phyloP scores from a whole-genome alignment of 2,329 filamentous ascomycete species.

The Fusarium sp. region DNA sequence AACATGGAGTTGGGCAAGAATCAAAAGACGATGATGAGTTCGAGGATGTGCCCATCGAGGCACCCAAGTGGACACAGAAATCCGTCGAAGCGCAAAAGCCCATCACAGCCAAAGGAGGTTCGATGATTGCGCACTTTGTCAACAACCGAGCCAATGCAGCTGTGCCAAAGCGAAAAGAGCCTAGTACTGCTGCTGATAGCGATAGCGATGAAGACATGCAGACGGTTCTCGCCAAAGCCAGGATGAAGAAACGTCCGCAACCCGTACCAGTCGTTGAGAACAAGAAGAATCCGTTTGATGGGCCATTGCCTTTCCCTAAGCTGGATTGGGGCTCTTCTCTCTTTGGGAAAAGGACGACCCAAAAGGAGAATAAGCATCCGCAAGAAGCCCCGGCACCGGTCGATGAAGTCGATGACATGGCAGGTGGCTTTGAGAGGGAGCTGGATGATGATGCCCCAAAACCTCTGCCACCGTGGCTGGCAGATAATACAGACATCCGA shows the following conservation, averaged over 20 bases:
- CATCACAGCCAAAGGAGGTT: conserved; percentile 63
- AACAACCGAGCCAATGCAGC: conserved; percentile 78
- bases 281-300: conserved; percentile 75
- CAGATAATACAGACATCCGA: conserved; percentile 73
- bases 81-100: conserved; percentile 64
- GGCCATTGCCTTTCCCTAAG: conserved; percentile 91
- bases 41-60: conserved; percentile 60
- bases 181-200: conserved; percentile 57
- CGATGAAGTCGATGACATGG: conserved; percentile 57
- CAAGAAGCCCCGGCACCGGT: conserved; percentile 18
- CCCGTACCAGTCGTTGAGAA: conserved; percentile 59
- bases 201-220: conserved; percentile 86
- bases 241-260: conserved; percentile 65
- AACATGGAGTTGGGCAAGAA: conserved; percentile 58
- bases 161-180: conserved; percentile 57
- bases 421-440: conserved; percentile 75
- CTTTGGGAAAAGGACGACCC: conserved; percentile 58
- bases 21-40: conserved; percentile 58
- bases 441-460: conserved; percentile 57
- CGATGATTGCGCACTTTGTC: conserved; percentile 78
- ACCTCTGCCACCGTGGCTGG: conserved; percentile 83
- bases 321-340: conserved; percentile 76
- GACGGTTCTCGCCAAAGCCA: conserved; percentile 78
- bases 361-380: conserved; percentile 38
- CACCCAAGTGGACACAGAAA: conserved; percentile 68